phyloP scores from a whole-genome alignment of 75 land plant genomes.

The Pinus taeda region DNA sequence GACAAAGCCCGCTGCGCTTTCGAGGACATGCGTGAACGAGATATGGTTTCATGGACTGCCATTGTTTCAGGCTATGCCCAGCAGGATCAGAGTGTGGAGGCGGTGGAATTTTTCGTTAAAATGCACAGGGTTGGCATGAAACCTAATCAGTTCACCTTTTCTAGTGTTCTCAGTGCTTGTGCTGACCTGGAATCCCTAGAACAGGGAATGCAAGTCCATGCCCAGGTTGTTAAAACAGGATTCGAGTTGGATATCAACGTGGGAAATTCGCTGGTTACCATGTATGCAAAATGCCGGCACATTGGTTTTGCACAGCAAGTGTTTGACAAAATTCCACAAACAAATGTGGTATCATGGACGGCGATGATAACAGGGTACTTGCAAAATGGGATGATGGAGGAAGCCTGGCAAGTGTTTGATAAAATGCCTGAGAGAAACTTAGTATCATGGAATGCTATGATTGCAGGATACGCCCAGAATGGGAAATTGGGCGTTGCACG shows the following conservation, averaged over 20 bases:
- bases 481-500: conserved; percentile 13
- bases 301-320: conserved; percentile 28
- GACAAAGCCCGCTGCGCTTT: conserved; percentile 34
- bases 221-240: conserved; percentile 11
- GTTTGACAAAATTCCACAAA: conserved; percentile 13
- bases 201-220: conserved; percentile 18
- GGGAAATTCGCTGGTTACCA: conserved; percentile 27
- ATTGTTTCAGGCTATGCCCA: conserved; percentile 57
- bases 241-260: background rate
- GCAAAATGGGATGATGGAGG: conserved; percentile 12
- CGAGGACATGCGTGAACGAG: conserved; percentile 23
- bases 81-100: conserved; percentile 39
- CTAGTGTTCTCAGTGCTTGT: conserved; percentile 16
- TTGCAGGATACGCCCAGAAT: background rate
- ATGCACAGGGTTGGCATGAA: conserved; percentile 5
- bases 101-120: conserved; percentile 23
- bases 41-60: conserved; percentile 60
- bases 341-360: conserved; percentile 39
- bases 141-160: conserved; percentile 19
- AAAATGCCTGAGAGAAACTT: too few species aligned
- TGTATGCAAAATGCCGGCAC: conserved; percentile 49
- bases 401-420: too few species aligned
- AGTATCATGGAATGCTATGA: background rate
- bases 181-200: background rate
- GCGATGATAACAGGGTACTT: conserved; percentile 41